These are phyloP conservation scores for Phytophthora vignae DNA, from an alignment of 352 stramenopile genomes.

Conservation along the genomic window DNA sequence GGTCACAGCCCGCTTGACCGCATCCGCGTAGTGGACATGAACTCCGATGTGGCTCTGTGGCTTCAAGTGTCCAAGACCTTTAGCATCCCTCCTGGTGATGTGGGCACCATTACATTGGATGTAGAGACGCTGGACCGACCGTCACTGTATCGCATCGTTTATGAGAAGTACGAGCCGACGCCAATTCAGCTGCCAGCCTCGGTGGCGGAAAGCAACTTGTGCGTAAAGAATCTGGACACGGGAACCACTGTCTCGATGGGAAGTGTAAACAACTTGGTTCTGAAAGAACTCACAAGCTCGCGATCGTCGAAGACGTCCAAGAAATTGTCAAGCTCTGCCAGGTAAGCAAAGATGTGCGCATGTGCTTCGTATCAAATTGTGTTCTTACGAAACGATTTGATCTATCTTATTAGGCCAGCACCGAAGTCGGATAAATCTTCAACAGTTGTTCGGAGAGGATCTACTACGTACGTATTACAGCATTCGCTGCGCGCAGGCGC, in stretches of 20 bases:
- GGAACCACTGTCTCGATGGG: conserved; percentile 79
- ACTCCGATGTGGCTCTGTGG: conserved; percentile 81
- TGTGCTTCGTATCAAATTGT: neutral
- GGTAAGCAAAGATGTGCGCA: conserved; percentile 28
- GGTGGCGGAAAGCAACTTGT: conserved; percentile 71
- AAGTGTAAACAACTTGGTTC: conserved; percentile 80
- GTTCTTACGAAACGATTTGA: too few relatives aligned
- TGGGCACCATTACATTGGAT: conserved; percentile 86
- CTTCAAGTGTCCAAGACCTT: conserved; percentile 90
- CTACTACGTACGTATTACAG: conserved; percentile 64
- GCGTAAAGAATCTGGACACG: conserved; percentile 86
- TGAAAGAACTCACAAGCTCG: conserved; percentile 74
- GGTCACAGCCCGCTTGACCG: conserved; percentile 80
- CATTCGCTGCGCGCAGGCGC: neutral
- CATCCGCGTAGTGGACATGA: conserved; percentile 89
- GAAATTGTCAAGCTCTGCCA: conserved; percentile 67
- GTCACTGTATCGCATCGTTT: conserved; percentile 87
- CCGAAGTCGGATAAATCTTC: conserved; percentile 61
- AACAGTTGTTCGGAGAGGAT: conserved; percentile 55
- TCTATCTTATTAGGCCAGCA: conserved; percentile 39
- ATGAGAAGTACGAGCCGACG: conserved; percentile 88
- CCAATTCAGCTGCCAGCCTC: conserved; percentile 61
- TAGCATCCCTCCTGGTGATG: conserved; percentile 74
- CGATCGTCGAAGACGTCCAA: conserved; percentile 58
- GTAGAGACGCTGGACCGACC: conserved; percentile 80